Base-by-base conservation (phyloP, 495 filamentous ascomycete genomes). In the Lasiosphaeria ovina region DNA sequence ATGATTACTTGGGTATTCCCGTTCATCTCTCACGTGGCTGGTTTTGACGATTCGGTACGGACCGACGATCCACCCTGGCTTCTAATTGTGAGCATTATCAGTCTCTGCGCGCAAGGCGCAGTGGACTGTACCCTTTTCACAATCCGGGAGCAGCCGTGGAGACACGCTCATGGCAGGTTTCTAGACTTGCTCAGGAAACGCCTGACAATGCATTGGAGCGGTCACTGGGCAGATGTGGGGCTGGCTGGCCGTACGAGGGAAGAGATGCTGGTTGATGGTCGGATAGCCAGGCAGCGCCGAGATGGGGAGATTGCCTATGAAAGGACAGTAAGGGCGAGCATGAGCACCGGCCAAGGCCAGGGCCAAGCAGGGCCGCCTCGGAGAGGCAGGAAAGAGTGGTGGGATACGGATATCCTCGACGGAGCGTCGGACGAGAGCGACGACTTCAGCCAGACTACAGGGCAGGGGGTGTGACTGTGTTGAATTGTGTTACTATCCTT, bases 1-100 rank as follows among this genome's bases (percentile, higher is more conserved):
- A 77, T 87, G n/a, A 64, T 85, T 33, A 82, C 89, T 72, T 92
- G 89, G 89, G 68, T 88, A 40, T 71, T 85, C n/a, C 88, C 89
- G 11, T 89, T 91, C 67, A 71, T 87, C 12, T 76, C 75, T 32
- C 84, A 91, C 69, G 76, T 81, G 55, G 64, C 85, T 42, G 77
- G 80, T 44, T 89, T 86, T 72, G 76, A 80, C 54, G 79, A 87
- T 64, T 64, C 75, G 14, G 61, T 67, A 24, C 61, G 7, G 6
- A 51, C 55, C 24, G 63, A 83, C 58, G 79, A 83, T 10, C 79
- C 82, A 4, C 82, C 80, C 50, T 77, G 74, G 57, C 68, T 91
- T n/a, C 72, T 74, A 16, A 70, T 83, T 49, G 57, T 85, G n/a
- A 76, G 78, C 57, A 77, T 82, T 12, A 74, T 84, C 55, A 85